Base-by-base conservation (phyloP, 768 basidiomycete genomes). In the Mycena olivaceomarginata region DNA sequence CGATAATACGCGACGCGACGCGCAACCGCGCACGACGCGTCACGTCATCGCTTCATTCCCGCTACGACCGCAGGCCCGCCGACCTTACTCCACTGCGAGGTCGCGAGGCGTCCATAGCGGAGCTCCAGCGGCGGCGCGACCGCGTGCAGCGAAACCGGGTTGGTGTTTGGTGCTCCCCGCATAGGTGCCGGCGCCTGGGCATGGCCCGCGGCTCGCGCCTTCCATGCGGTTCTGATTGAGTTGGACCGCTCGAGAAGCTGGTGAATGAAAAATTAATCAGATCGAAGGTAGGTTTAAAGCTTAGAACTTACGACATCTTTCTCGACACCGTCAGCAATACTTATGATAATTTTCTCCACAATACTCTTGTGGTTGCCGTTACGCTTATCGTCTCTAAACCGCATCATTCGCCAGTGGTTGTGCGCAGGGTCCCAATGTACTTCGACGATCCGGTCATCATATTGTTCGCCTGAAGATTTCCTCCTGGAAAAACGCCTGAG, bases 381-480 rank as follows among this genome's bases (percentile, higher is more conserved):
- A 4, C 93, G 94, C 84, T 99, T 99, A 85, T 99, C 98, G 81
- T 98, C 93, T 81, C 98, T 87, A 83, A 98, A 98, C 62, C 98
- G 92, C 93, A 99, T 93, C 91, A 97, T 93, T 73, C 92, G 93
- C 97, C 98, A 99, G 62, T 89, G 87, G 41, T 90, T 89, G 37
- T 86, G 80, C n/a, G 79, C 83, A 9, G 90, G 74, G 80, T 98
- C 95, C 98, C 98, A 99, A 78, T 94, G 93, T 20, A 98, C 97
- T 84, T 99, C 98, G 22, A 99, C 94, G 51, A 99, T 91, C 13
- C 98, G 92, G 84, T 99, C 98, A 82, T 99, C 98, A 77, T 94
- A 87, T 84, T 99, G 98, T 82, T 98, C 95, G 9, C 94, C 93
- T 2, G 92, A 91, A 6, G 86, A 85, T 82, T 99, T 99, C 89